Evolutionary conservation across 164 flowering plant species (phyloP), one percentile per base, ranked within the genome.

Genomic region (Paratinospora sagittata): DNA sequence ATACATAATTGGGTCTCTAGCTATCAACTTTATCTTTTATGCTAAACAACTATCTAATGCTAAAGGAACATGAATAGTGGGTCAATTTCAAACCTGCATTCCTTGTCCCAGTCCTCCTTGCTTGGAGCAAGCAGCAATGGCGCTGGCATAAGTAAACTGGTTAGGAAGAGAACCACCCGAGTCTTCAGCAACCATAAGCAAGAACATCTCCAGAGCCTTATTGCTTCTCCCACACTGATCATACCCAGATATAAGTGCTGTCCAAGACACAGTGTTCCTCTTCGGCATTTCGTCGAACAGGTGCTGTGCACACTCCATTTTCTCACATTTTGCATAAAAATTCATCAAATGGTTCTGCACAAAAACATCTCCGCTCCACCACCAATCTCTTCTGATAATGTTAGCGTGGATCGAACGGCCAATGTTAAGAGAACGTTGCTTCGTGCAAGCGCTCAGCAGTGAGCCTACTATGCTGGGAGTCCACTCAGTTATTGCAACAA

Each of bases 381-480:
- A 70, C 57, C 57, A 63, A 0, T 10, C 60, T 27, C 55, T 36
- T 37, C 43, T 70, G 67, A 70, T 16, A 43, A 63, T 27, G 27
- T 61, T 39, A 39, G 73, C 73, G 21, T 64, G 45, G 76, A 70
- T 68, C 3, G 76, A 45, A 58, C 71, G 66, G 27, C 79, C 79
- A 1, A 47, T 13, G 24, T 49, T 61, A 24, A 61, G 52, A 14
- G 69, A 72, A 14, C 58, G 58, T 23, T 37, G 74, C 68, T 52
- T 70, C 8, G 75, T 26, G 49, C 69, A 76, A 47, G 63, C 33
- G 17, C 24, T 64, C 7, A 68, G 72, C 27, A 75, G 19, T 7
- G 70, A 70, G 36, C 67, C 73, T 26, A 76, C 43, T 6, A 55
- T 26, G 23, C 34, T 3, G 10, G 73, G 73, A n/a, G 66, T 64